These are phyloP conservation scores for Epichloe sylvatica DNA, from an alignment of 2,329 filamentous ascomycete species.

Conservation along the genomic window DNA sequence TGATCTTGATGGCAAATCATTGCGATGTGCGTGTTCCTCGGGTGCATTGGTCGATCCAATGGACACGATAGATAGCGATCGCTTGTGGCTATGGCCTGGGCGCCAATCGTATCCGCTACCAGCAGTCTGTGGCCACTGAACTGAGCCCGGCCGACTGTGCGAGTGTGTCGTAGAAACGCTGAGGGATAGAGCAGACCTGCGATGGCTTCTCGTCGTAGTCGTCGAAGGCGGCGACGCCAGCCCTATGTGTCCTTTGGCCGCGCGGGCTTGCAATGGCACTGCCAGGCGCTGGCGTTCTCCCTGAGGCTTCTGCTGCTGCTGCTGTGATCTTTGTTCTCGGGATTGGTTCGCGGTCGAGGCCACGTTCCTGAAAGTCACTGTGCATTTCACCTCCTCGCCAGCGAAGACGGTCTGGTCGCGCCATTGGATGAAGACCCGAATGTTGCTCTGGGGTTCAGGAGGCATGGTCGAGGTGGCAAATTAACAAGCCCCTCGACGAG, in stretches of 20 bases:
- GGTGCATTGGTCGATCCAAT: conserved; percentile 44
- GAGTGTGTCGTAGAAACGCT: conserved; percentile 34
- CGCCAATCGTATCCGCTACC: conserved; percentile 17
- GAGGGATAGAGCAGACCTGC: conserved; percentile 50
- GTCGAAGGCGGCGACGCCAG: conserved; percentile 31
- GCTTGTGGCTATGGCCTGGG: conserved; percentile 48
- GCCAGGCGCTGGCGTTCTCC: conserved; percentile 24
- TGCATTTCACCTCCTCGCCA: conserved; percentile 89
- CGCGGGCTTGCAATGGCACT: conserved; percentile 29
- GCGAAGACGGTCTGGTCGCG: conserved; percentile 89
- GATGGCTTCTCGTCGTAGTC: conserved; percentile 40
- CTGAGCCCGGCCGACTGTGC: conserved; percentile 31
- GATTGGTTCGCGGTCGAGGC: conserved; percentile 30
- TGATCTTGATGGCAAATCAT: conserved; percentile 27
- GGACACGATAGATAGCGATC: conserved; percentile 72
- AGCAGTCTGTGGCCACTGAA: conserved; percentile 31
- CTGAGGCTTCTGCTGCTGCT: conserved; percentile 12
- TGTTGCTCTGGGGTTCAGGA: conserved; percentile 46
- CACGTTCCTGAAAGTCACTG: conserved; percentile 90
- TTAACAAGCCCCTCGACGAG: conserved; percentile 16
- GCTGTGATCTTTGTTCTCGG: conserved; percentile 11
- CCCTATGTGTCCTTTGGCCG: conserved; percentile 27
- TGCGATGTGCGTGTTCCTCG: conserved; percentile 32
- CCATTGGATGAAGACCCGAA: conserved; percentile 93
- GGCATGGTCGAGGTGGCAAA: conserved; percentile 27